Conservation (phyloP, 2,329 filamentous ascomycete species). For the Myotisia sp. region DNA sequence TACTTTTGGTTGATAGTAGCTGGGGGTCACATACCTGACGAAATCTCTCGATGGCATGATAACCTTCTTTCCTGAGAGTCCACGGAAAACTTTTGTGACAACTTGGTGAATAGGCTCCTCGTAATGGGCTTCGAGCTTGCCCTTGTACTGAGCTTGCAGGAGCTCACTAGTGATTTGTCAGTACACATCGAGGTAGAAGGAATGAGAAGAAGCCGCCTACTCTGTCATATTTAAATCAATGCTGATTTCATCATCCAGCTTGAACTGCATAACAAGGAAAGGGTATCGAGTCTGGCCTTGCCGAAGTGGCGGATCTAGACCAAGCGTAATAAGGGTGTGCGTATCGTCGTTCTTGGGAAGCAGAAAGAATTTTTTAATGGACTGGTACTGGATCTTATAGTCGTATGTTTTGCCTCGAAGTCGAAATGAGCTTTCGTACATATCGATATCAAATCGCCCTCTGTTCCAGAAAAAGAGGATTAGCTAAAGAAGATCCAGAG, state of each 20-base stretch:
- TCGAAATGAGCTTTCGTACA: constrained; percentile 96
- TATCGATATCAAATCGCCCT: constrained; percentile 98
- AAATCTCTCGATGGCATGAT: constrained; percentile 91
- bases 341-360: constrained; percentile 97
- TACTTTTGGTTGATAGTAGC: too few species aligned
- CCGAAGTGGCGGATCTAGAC: constrained; percentile 82
- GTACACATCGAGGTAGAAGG: background rate
- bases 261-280: constrained; percentile 98
- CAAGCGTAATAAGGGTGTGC: constrained; percentile 87
- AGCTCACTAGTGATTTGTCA: constrained; percentile 40
- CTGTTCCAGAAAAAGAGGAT: constrained; percentile 32
- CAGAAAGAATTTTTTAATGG: constrained; percentile 97
- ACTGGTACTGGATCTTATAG: constrained; percentile 98
- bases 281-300: constrained; percentile 97
- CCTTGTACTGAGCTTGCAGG: constrained; percentile 73
- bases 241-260: constrained; percentile 91
- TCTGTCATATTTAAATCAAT: constrained; percentile 94
- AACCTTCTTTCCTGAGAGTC: constrained; percentile 87
- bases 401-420: constrained; percentile 98
- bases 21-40: constrained; percentile 41
- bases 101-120: constrained; percentile 89
- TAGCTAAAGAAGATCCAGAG: constrained; percentile 14
- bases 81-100: constrained; percentile 88
- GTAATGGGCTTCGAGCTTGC: constrained; percentile 76
- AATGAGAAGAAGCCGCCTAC: constrained; percentile 17